phyloP scores from a whole-genome alignment of 2,329 filamentous ascomycete genomes.

The Colletotrichum camelliae region DNA sequence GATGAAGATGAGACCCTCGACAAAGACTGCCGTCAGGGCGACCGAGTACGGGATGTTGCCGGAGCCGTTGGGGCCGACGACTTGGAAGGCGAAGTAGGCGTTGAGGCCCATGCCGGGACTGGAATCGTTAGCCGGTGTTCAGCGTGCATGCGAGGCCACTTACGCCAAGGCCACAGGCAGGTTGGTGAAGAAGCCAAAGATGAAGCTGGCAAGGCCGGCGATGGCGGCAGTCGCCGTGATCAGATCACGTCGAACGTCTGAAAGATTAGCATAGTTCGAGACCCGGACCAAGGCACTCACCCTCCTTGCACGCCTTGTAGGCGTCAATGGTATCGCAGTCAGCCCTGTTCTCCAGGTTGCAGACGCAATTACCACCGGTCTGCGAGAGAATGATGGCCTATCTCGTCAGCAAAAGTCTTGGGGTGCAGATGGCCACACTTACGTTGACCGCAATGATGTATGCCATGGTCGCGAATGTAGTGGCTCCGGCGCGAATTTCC shows the following conservation, averaged over 20 bases:
- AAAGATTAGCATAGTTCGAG: not conserved
- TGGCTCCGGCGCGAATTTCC: constrained; percentile 79
- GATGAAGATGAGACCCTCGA: constrained; percentile 70
- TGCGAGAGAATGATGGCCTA: constrained; percentile 76
- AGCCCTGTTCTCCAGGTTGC: constrained; percentile 48
- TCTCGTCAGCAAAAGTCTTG: not conserved
- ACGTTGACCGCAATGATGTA: constrained; percentile 82
- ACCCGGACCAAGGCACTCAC: constrained; percentile 32
- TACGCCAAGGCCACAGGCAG: constrained; percentile 78
- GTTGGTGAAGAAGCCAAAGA: constrained; percentile 83
- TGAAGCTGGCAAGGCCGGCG: constrained; percentile 74
- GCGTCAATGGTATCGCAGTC: constrained; percentile 54
- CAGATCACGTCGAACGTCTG: constrained; percentile 74
- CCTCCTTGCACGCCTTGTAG: constrained; percentile 53
- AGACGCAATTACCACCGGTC: constrained; percentile 79
- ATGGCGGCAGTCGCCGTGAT: constrained; percentile 86
- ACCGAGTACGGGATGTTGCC: constrained; percentile 63
- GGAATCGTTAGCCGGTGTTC: constrained; percentile 10
- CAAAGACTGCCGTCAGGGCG: constrained; percentile 68
- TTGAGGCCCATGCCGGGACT: constrained; percentile 73
- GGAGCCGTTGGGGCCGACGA: constrained; percentile 64
- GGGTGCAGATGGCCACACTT: constrained; percentile 24
- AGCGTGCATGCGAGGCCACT: constrained; percentile 34
- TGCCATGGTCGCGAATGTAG: constrained; percentile 82
- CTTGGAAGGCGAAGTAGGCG: constrained; percentile 72